A percentile compares a stretch with the other conserved stretches of the same genome.
phyloP scores from a whole-genome alignment of 768 basidiomycete genomes.

The Lentinula raphanica region DNA sequence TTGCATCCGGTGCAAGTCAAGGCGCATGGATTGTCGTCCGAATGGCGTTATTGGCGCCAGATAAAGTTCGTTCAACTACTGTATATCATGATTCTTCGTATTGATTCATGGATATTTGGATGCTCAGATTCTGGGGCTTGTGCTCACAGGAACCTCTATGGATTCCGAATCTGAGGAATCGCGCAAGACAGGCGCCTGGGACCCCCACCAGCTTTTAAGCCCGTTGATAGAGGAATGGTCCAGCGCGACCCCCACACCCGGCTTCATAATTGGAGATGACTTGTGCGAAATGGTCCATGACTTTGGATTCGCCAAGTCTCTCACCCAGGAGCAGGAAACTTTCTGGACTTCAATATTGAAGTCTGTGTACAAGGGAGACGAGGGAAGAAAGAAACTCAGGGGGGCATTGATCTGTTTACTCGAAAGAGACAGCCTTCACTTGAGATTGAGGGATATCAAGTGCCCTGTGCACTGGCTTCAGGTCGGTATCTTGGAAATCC shows the following conservation, averaged over 20 bases:
- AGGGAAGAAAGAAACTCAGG: neutral
- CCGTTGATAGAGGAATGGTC: neutral
- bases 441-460: neutral
- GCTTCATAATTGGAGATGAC: neutral
- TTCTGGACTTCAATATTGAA: slow-evolving; percentile 1
- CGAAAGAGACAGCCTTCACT: neutral
- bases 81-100: neutral
- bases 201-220: neutral
- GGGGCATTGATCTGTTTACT: neutral
- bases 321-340: neutral
- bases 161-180: neutral
- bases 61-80: neutral
- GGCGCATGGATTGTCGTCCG: neutral
- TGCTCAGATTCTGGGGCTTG: neutral
- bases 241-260: neutral
- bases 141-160: neutral
- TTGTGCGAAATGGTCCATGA: neutral
- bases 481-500: neutral
- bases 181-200: neutral
- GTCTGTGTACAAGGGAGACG: neutral
- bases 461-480: slow-evolving; percentile 1
- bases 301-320: neutral
- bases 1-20: neutral
- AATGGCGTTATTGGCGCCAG: neutral
- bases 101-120: neutral